phyloP scores from a whole-genome alignment of 805 yeast genomes.

The Wickerhamiella kurtzmanii region DNA sequence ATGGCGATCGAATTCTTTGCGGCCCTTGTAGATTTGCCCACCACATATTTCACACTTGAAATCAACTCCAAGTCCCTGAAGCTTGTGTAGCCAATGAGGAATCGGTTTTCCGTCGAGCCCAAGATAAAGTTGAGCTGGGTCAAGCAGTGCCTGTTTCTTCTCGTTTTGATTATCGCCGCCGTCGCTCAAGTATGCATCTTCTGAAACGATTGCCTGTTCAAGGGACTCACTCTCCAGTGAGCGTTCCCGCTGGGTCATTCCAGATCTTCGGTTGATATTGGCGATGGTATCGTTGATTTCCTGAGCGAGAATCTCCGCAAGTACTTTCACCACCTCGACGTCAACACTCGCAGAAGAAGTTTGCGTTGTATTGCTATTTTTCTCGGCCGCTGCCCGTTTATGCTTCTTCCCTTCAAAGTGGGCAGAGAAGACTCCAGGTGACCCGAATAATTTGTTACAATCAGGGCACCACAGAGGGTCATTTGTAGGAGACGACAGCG shows the following conservation, averaged over 20 bases:
- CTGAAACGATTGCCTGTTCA: slow-evolving; percentile 9
- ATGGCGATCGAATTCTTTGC: slow-evolving; percentile 58
- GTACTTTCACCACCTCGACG: slow-evolving; percentile 29
- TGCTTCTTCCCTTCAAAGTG: slow-evolving; percentile 73
- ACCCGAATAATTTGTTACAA: slow-evolving; percentile 53
- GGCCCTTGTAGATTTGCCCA: slow-evolving; percentile 55
- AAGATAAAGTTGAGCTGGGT: slow-evolving; percentile 51
- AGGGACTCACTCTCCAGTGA: slow-evolving; percentile 14
- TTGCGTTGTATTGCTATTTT: slow-evolving; percentile 1
- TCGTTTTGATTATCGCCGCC: slow-evolving; percentile 27
- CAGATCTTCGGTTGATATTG: slow-evolving; percentile 50
- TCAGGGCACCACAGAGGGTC: slow-evolving; percentile 39
- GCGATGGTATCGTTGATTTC: slow-evolving; percentile 38
- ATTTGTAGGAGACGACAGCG: background rate
- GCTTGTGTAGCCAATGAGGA: slow-evolving; percentile 84
- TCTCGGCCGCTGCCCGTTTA: slow-evolving; percentile 31
- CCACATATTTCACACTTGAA: slow-evolving; percentile 84
- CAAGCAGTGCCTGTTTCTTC: slow-evolving; percentile 23
- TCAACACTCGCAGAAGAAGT: slow-evolving; percentile 5
- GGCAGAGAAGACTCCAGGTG: slow-evolving; percentile 47
- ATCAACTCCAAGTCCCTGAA: slow-evolving; percentile 67
- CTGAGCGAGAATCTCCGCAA: slow-evolving; percentile 29
- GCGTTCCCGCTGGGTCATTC: slow-evolving; percentile 38
- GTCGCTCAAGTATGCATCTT: slow-evolving; percentile 17
- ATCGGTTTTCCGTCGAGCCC: slow-evolving; percentile 88